Conservation (phyloP, 2,329 filamentous ascomycete species). For the Rutstroemia sp. region DNA sequence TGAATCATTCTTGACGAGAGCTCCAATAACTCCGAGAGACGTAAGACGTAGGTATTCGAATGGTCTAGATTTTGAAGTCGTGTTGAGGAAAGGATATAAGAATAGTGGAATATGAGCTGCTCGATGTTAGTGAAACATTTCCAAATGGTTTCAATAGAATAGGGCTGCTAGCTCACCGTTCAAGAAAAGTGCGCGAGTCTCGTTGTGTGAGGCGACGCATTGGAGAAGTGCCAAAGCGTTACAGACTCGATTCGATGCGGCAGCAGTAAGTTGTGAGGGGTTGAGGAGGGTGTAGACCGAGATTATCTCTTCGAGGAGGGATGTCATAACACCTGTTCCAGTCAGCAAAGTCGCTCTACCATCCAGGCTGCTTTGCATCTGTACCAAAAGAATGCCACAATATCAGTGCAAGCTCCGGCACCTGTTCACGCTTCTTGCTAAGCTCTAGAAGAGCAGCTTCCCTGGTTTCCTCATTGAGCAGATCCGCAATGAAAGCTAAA, state of each 20-base stretch:
- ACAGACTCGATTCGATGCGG: conserved; percentile 95
- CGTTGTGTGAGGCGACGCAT: conserved; percentile 95
- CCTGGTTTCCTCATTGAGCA: conserved; percentile 78
- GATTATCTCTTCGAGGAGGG: conserved; percentile 94
- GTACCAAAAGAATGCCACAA: conserved; percentile 97
- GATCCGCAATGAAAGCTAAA: conserved; percentile 86
- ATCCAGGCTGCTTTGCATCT: conserved; percentile 26
- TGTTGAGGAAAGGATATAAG: conserved; percentile 97
- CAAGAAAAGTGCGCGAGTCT: conserved; percentile 87
- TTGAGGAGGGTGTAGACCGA: conserved; percentile 96
- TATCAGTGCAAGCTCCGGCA: conserved; percentile 90
- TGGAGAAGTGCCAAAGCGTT: conserved; percentile 93
- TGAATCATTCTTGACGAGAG: conserved; percentile 96
- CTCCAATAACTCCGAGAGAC: conserved; percentile 91
- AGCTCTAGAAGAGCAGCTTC: conserved; percentile 90
- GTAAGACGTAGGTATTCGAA: conserved; percentile 97
- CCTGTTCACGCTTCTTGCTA: conserved; percentile 97
- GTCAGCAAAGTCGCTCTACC: conserved; percentile 13
- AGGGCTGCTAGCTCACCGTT: conserved; percentile 55
- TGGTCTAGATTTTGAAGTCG: conserved; percentile 92
- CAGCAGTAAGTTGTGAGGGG: conserved; percentile 91
- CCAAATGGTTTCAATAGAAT: not conserved
- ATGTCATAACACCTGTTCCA: conserved; percentile 85
- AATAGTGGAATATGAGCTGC: conserved; percentile 94
- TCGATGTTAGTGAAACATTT: conserved; percentile 13